These are phyloP conservation scores for Carex littledalei DNA, from an alignment of 176 grass and related monocot species.

Conservation along the genomic window DNA sequence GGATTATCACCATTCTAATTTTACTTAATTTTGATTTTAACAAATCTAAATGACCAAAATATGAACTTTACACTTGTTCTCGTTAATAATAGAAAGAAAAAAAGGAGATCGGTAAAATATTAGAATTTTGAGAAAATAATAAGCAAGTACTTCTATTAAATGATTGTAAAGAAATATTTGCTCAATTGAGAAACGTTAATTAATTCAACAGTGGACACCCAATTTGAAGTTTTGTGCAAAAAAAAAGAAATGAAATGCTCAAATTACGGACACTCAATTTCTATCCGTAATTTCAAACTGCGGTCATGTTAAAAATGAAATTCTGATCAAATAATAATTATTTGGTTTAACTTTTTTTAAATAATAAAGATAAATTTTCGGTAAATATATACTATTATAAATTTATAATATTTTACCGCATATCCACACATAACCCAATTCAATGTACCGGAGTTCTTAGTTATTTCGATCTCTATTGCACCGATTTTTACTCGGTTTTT, in stretches of 20 bases:
- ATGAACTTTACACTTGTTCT: background rate
- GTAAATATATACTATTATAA: background rate
- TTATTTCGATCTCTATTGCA: background rate
- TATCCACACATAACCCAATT: background rate
- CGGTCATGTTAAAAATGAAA: too few relatives aligned
- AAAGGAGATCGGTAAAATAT: background rate
- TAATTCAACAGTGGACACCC: background rate
- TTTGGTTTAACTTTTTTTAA: too few relatives aligned
- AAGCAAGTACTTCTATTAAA: background rate
- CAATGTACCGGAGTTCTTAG: background rate
- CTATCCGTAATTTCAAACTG: too few relatives aligned
- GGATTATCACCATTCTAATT: background rate
- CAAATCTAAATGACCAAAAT: background rate
- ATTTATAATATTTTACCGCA: background rate
- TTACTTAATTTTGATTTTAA: background rate
- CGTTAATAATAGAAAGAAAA: background rate
- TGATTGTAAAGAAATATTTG: background rate
- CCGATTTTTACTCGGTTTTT: background rate
- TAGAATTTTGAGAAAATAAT: background rate
- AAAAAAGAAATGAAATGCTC: too few relatives aligned
- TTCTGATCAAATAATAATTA: too few relatives aligned
- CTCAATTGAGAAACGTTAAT: background rate
- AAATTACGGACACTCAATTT: too few relatives aligned
- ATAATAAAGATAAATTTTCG: too few relatives aligned
- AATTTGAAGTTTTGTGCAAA: too few relatives aligned